Evolutionary conservation across 2,329 filamentous ascomycete species (phyloP).

Genomic region (Pseudogymnoascus sp.): DNA sequence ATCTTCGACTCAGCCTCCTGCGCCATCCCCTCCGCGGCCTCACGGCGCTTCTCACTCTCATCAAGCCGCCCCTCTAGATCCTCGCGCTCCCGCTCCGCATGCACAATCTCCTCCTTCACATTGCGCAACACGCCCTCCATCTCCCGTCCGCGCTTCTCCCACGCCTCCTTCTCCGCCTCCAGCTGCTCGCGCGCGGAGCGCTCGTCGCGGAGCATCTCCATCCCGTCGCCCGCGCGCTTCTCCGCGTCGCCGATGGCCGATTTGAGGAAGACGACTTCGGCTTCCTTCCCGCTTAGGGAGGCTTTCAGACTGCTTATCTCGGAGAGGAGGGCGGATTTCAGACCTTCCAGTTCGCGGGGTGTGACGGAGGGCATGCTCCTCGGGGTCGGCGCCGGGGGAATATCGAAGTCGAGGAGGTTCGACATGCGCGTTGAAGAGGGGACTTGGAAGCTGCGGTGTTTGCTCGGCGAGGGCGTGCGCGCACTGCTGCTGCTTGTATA

Average conservation of each 20-base stretch:
- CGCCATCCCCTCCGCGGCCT: conserved; percentile 67
- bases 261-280: conserved; percentile 81
- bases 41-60: conserved; percentile 65
- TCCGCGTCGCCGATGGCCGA: conserved; percentile 84
- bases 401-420: conserved; percentile 80
- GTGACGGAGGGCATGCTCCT: conserved; percentile 86
- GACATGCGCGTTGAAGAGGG: conserved; percentile 38
- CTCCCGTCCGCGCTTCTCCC: conserved; percentile 78
- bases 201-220: conserved; percentile 77
- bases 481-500: not conserved
- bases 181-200: conserved; percentile 61
- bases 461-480: conserved; percentile 7
- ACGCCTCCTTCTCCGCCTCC: conserved; percentile 66
- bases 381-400: conserved; percentile 88
- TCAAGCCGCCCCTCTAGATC: conserved; percentile 68
- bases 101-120: conserved; percentile 73
- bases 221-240: conserved; percentile 77
- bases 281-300: conserved; percentile 84
- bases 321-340: conserved; percentile 85
- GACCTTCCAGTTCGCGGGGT: conserved; percentile 80
- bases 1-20: conserved; percentile 70
- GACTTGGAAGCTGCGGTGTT: conserved; percentile 21
- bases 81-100: conserved; percentile 72
- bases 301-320: conserved; percentile 94
- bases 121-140: conserved; percentile 75